phyloP scores from a whole-genome alignment of 2,329 filamentous ascomycete genomes.

The Myrmaecium sp. region DNA sequence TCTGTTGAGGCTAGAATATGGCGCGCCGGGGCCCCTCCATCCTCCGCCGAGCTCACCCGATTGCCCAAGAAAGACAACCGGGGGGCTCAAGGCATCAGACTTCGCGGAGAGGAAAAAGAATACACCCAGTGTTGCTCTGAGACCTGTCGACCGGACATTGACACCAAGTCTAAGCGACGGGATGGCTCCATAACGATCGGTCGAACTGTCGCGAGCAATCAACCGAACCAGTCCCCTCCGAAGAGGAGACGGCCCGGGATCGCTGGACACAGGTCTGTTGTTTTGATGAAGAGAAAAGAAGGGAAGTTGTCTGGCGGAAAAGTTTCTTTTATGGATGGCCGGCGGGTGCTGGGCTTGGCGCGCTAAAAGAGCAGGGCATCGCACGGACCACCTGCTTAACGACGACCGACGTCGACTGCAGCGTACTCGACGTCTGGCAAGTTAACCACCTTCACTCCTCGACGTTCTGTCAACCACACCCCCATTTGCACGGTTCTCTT shows the following conservation, averaged over 20 bases:
- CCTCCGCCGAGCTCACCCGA: constrained; percentile 22
- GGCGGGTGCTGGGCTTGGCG: constrained; percentile 10
- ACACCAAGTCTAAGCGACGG: constrained; percentile 56
- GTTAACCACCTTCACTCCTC: neutral
- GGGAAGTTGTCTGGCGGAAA: constrained; percentile 14
- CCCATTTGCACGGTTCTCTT: constrained; percentile 1
- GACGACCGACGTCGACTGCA: neutral
- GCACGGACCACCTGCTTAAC: constrained; percentile 4
- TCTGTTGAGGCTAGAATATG: no score
- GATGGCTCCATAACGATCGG: constrained; percentile 64
- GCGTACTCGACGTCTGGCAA: neutral
- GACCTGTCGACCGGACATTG: constrained; percentile 77
- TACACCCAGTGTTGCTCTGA: constrained; percentile 47
- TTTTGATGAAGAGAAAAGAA: constrained; percentile 27
- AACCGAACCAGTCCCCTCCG: constrained; percentile 42
- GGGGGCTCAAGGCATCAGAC: no score
- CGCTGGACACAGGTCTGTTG: constrained; percentile 74
- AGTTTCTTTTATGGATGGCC: constrained; percentile 20
- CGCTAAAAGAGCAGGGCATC: constrained; percentile 6
- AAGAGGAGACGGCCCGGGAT: constrained; percentile 48
- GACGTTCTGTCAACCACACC: constrained; percentile 1
- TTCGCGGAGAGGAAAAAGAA: constrained; percentile 1
- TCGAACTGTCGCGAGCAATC: constrained; percentile 71
- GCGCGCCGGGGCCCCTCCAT: constrained; percentile 16
- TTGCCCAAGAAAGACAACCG: constrained; percentile 30